Conservation (phyloP, 1,139 yeast species). For the Blastobotrys raffinosifermentans region DNA sequence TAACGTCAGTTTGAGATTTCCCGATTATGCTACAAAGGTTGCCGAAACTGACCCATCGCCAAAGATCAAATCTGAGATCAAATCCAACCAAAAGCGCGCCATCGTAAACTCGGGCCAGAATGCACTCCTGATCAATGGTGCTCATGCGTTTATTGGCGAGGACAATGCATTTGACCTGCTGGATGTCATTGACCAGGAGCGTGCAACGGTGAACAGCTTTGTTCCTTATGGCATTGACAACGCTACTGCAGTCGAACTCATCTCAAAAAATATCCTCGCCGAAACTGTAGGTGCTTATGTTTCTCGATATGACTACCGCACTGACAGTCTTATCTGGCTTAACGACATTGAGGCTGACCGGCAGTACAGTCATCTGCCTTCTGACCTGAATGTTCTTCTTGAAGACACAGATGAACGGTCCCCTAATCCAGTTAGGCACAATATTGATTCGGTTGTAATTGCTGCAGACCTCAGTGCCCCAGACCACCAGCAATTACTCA, state of each 20-base stretch:
- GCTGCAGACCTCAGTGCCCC: constrained; percentile 57
- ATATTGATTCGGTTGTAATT: constrained; percentile 69
- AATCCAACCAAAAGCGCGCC: constrained; percentile 17
- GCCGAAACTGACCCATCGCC: constrained; percentile 19
- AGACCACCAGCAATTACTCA: constrained; percentile 43
- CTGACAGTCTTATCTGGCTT: constrained; percentile 54
- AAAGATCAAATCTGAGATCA: constrained; percentile 22
- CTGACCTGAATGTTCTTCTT: constrained; percentile 41
- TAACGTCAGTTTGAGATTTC: constrained; percentile 33
- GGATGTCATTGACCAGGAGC: constrained; percentile 31
- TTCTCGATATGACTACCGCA: constrained; percentile 39
- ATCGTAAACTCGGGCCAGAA: constrained; percentile 30
- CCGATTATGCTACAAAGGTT: constrained; percentile 26
- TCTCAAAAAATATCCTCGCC: constrained; percentile 18
- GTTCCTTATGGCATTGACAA: constrained; percentile 14
- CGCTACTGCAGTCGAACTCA: constrained; percentile 16
- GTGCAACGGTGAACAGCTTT: constrained; percentile 20
- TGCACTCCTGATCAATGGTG: constrained; percentile 35
- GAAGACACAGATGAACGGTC: constrained; percentile 42
- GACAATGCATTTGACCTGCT: constrained; percentile 28
- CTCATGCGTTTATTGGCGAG: constrained; percentile 22
- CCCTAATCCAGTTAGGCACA: constrained; percentile 64
- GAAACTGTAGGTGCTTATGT: constrained; percentile 5
- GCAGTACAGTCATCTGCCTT: constrained; percentile 44
- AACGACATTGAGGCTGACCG: constrained; percentile 69